Evolutionary conservation across 2,329 filamentous ascomycete species (phyloP).

Genomic region (Sarocladium brachiariae): DNA sequence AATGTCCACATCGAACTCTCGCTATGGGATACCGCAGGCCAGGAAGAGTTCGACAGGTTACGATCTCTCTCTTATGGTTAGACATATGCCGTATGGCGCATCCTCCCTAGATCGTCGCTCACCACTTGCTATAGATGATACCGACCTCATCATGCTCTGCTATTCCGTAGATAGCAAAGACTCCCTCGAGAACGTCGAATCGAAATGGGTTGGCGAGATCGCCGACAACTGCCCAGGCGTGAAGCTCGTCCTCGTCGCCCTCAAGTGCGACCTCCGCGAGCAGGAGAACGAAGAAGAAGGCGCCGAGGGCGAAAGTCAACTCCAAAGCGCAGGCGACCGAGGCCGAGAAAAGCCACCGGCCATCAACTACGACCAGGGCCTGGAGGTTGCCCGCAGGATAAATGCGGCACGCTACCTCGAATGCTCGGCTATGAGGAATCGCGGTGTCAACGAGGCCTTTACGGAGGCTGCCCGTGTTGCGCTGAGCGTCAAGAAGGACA

Average conservation of each 20-base stretch:
- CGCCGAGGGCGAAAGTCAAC: constrained; percentile 45
- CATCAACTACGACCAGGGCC: constrained; percentile 86
- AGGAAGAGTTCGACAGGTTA: constrained; percentile 97
- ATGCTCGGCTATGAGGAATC: constrained; percentile 97
- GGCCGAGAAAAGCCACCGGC: constrained; percentile 58
- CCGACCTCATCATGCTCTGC: constrained; percentile 97
- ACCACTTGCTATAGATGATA: constrained; percentile 60
- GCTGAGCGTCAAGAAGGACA: constrained; percentile 62
- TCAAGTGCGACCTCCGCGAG: constrained; percentile 95
- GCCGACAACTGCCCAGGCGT: constrained; percentile 95
- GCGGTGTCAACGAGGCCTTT: constrained; percentile 97
- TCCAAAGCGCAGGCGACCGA: constrained; percentile 19
- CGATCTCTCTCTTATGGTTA: constrained; percentile 88
- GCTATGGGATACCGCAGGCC: constrained; percentile 95
- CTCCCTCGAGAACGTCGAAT: constrained; percentile 95
- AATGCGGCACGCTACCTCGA: constrained; percentile 92
- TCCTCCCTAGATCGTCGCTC: background rate
- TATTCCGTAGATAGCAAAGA: constrained; percentile 96
- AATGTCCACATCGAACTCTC: constrained; percentile 95
- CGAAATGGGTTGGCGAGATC: constrained; percentile 97
- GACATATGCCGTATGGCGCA: background rate
- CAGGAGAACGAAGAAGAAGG: constrained; percentile 65
- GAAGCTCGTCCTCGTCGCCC: constrained; percentile 86
- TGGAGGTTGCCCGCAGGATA: constrained; percentile 87
- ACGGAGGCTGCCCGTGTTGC: constrained; percentile 95